phyloP scores from a whole-genome alignment of 2,329 filamentous ascomycete genomes.

The Fusarium xylarioides region DNA sequence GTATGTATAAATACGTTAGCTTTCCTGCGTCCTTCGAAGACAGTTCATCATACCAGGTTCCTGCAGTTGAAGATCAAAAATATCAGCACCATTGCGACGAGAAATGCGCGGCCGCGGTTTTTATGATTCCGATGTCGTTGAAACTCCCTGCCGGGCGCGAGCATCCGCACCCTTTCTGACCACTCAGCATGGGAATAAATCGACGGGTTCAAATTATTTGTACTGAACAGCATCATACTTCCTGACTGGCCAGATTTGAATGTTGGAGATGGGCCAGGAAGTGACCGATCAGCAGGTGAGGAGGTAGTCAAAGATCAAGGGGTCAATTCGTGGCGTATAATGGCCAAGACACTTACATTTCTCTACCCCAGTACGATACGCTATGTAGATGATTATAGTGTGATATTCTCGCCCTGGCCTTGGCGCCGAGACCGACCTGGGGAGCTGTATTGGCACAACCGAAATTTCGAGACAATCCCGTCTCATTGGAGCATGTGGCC shows the following conservation, averaged over 20 bases:
- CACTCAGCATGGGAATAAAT: neutral
- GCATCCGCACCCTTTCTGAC: neutral
- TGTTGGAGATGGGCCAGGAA: neutral
- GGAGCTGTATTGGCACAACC: neutral
- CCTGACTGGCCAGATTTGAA: neutral
- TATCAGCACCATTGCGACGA: neutral
- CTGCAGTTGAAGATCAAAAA: constrained; percentile 7
- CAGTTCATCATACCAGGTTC: neutral
- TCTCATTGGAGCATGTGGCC: neutral
- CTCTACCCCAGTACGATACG: neutral
- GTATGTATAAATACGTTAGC: neutral
- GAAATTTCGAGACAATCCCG: neutral
- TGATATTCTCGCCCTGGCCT: neutral
- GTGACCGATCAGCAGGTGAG: no score
- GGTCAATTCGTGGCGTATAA: neutral
- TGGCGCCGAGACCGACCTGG: neutral
- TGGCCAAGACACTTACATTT: neutral
- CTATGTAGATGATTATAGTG: neutral
- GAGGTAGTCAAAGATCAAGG: neutral
- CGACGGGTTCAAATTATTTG: neutral
- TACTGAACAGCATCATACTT: neutral
- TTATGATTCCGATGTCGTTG: neutral
- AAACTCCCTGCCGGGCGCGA: neutral
- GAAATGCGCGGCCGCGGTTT: constrained; percentile 4
- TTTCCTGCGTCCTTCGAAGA: neutral